Conservation (phyloP, 805 yeast genomes). For the Komagataella ulmi region DNA sequence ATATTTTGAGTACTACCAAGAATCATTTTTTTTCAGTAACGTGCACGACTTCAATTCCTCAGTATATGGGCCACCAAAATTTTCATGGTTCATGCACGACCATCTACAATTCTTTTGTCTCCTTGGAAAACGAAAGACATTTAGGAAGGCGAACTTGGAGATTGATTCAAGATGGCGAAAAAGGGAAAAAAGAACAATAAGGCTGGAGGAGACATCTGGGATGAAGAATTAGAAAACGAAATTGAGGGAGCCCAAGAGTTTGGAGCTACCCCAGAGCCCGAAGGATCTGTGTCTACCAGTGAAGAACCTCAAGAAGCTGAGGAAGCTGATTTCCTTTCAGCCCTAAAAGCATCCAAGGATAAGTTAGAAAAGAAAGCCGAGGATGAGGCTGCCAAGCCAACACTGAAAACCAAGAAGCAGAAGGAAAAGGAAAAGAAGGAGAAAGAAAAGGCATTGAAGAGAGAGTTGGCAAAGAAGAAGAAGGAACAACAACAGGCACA, state of each 20-base stretch:
- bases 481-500: constrained; percentile 26
- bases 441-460: constrained; percentile 80
- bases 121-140: background rate
- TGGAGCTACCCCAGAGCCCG: constrained; percentile 23
- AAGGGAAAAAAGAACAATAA: constrained; percentile 51
- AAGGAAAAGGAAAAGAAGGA: constrained; percentile 94
- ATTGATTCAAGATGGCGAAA: constrained; percentile 29
- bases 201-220: constrained; percentile 63
- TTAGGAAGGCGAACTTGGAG: background rate
- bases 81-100: background rate
- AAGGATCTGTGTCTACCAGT: constrained; percentile 14
- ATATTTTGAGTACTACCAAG: background rate
- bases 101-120: background rate
- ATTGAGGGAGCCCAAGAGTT: constrained; percentile 39
- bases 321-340: constrained; percentile 62
- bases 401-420: constrained; percentile 79
- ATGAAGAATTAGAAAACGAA: constrained; percentile 51
- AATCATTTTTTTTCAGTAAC: background rate
- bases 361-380: constrained; percentile 17
- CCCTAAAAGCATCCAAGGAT: constrained; percentile 67
- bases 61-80: background rate
- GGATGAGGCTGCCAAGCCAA: constrained; percentile 14
- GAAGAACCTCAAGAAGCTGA: constrained; percentile 10
- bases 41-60: background rate
- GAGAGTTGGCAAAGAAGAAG: constrained; percentile 78